A percentile compares a stretch with the other conserved stretches of the same genome.
Conservation (phyloP, 2,329 filamentous ascomycete genomes). For the Hysterium pulicare region DNA sequence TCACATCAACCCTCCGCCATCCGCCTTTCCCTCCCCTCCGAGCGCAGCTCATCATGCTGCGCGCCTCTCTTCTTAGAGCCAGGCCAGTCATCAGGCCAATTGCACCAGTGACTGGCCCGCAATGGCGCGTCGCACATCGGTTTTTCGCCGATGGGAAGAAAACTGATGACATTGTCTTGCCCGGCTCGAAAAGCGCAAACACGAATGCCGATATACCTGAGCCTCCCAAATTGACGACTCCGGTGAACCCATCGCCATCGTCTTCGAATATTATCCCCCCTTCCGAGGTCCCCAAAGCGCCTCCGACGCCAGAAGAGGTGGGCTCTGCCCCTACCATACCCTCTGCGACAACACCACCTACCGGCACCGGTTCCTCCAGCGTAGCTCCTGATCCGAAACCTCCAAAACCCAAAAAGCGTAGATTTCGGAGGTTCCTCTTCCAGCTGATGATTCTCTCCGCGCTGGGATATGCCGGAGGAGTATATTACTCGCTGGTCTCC, state of each 20-base stretch:
- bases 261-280: slow-evolving; percentile 45
- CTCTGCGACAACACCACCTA: slow-evolving; percentile 37
- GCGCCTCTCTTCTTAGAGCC: slow-evolving; percentile 51
- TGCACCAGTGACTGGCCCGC: slow-evolving; percentile 31
- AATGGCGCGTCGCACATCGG: slow-evolving; percentile 43
- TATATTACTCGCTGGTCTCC: slow-evolving; percentile 88
- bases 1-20: slow-evolving; percentile 12
- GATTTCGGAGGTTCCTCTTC: slow-evolving; percentile 73
- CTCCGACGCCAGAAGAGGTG: slow-evolving; percentile 41
- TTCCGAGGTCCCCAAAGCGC: slow-evolving; percentile 47
- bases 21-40: slow-evolving; percentile 19
- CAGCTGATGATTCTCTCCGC: slow-evolving; percentile 73
- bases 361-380: slow-evolving; percentile 41
- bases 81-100: slow-evolving; percentile 40
- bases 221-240: slow-evolving; percentile 34
- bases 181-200: slow-evolving; percentile 15
- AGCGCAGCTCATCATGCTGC: slow-evolving; percentile 53
- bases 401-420: slow-evolving; percentile 63
- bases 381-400: slow-evolving; percentile 40
- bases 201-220: slow-evolving; percentile 18
- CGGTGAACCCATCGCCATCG: slow-evolving; percentile 43
- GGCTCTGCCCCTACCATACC: slow-evolving; percentile 29
- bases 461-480: slow-evolving; percentile 78
- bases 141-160: slow-evolving; percentile 51
- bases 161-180: slow-evolving; percentile 35